Percentiles rank a stretch among this genome's conserved stretches.
These are phyloP conservation scores for Vitis rupestris DNA, from an alignment of 164 flowering plant species.

Conservation along the genomic window DNA sequence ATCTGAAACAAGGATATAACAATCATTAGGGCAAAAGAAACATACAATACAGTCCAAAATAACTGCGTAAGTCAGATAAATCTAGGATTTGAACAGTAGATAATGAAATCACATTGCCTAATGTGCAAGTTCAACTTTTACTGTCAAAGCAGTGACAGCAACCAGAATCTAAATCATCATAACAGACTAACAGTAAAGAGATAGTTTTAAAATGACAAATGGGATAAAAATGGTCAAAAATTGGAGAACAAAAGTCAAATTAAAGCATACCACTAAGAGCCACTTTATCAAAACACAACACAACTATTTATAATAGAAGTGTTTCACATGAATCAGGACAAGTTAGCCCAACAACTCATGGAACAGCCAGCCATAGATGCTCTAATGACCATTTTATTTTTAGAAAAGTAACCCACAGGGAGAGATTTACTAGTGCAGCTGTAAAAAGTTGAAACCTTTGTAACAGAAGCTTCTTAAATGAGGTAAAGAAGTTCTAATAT, in stretches of 20 bases:
- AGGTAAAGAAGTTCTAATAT: background rate
- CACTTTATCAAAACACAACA: no score
- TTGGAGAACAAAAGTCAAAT: background rate
- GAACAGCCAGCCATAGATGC: background rate
- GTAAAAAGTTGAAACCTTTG: no score
- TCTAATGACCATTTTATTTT: no score
- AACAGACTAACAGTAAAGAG: background rate
- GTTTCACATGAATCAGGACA: background rate
- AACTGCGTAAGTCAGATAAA: background rate
- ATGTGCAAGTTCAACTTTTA: background rate
- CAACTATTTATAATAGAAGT: no score
- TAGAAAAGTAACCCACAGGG: no score
- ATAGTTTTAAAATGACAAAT: background rate
- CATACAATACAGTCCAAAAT: background rate
- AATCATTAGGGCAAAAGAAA: background rate
- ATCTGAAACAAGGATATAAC: constrained; percentile 48
- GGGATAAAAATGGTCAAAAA: background rate
- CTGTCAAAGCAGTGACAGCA: background rate
- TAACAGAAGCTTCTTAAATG: background rate
- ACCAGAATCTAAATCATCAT: background rate
- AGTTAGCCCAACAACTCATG: background rate
- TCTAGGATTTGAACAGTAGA: background rate
- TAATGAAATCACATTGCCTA: background rate
- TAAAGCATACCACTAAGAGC: no score
- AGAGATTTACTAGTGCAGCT: no score